Conservation (phyloP, 805 yeast genomes). For the Candida yuanshanica region DNA sequence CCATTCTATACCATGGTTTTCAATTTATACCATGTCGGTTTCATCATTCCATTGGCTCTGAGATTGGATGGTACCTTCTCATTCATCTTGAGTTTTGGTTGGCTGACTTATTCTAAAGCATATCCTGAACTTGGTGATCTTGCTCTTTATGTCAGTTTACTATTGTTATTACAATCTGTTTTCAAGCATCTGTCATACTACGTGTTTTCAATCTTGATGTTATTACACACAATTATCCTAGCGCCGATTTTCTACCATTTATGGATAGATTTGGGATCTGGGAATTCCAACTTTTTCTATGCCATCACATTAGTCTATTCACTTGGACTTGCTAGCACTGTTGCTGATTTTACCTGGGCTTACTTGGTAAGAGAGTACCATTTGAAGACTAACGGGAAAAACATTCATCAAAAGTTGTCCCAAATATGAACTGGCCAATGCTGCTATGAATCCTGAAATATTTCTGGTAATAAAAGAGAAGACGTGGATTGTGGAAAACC, state of each 20-base stretch:
- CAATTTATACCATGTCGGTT: constrained; percentile 64
- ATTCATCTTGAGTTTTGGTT: constrained; percentile 38
- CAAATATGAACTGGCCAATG: constrained; percentile 2
- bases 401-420: constrained; percentile 5
- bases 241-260: constrained; percentile 88
- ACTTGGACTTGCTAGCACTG: constrained; percentile 56
- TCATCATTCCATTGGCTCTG: constrained; percentile 68
- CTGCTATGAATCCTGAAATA: background rate
- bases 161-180: constrained; percentile 40
- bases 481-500: no score
- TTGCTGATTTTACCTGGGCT: constrained; percentile 82
- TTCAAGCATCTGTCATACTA: constrained; percentile 42
- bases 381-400: constrained; percentile 2
- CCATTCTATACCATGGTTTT: constrained; percentile 80
- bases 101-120: constrained; percentile 64
- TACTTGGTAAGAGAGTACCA: constrained; percentile 17
- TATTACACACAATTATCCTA: constrained; percentile 54
- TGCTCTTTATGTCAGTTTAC: constrained; percentile 46
- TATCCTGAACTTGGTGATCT: constrained; percentile 84
- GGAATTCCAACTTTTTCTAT: constrained; percentile 93
- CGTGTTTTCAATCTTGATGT: constrained; percentile 44
- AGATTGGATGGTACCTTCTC: constrained; percentile 69
- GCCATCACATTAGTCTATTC: constrained; percentile 85
- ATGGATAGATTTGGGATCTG: constrained; percentile 93
- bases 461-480: no score